Evolutionary conservation across 1,284 basidiomycete genomes (phyloP).

Genomic region (Austroboletus rostrupii): DNA sequence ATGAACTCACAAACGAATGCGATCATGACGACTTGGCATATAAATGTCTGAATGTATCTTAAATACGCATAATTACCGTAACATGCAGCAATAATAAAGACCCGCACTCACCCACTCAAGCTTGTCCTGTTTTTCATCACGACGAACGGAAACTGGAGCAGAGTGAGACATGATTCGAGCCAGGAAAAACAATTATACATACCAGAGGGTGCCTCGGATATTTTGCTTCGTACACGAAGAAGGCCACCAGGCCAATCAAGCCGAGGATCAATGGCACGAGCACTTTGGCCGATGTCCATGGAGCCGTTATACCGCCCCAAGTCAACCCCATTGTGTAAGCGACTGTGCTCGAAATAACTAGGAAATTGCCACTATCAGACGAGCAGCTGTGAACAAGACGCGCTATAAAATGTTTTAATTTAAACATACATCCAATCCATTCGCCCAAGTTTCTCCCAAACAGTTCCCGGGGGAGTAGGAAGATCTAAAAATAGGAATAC

Average conservation of each 20-base stretch:
- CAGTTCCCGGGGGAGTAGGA: not conserved
- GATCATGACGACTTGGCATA: not conserved
- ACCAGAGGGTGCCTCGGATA: slow-evolving; percentile 14
- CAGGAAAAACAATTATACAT: not conserved
- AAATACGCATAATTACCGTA: not conserved
- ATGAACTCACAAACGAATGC: slow-evolving; percentile 6
- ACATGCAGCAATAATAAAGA: not conserved
- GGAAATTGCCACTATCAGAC: slow-evolving; percentile 2
- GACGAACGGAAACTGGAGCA: slow-evolving; percentile 10
- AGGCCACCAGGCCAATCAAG: slow-evolving; percentile 6
- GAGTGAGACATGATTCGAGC: not conserved
- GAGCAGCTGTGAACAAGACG: not conserved
- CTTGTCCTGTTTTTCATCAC: slow-evolving; percentile 16
- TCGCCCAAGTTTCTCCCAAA: slow-evolving; percentile 3
- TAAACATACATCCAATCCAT: slow-evolving; percentile 10
- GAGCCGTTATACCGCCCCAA: slow-evolving; percentile 3
- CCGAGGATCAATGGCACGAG: slow-evolving; percentile 13
- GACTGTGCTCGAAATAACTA: slow-evolving; percentile 5
- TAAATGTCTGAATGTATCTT: slow-evolving; percentile 14
- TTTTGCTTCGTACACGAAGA: slow-evolving; percentile 11
- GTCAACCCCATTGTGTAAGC: slow-evolving; percentile 4
- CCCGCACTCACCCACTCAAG: slow-evolving; percentile 11
- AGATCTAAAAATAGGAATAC: slow-evolving; percentile 2
- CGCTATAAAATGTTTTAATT: not conserved
- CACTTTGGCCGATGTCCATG: slow-evolving; percentile 13